Percentiles rank a stretch among this genome's conserved stretches.
Conservation (phyloP, 163 green algal genomes). For the Volvox carteri region DNA sequence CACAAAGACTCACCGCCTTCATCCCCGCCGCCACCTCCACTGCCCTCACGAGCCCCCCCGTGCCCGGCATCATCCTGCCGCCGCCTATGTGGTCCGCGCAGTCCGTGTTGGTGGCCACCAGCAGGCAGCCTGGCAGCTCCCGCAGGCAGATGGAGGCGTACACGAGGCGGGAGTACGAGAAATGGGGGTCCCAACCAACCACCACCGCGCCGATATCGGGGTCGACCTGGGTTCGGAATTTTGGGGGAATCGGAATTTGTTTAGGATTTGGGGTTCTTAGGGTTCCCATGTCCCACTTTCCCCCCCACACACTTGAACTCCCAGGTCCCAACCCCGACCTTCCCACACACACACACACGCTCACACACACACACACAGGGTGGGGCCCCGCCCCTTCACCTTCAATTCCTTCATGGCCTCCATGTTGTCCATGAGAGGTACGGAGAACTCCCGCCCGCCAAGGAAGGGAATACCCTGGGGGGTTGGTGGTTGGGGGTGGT, state of each 20-base stretch:
- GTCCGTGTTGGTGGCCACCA: constrained; percentile 75
- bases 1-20: constrained; percentile 61
- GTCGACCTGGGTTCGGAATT: constrained; percentile 76
- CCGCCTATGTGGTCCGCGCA: constrained; percentile 58
- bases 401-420: constrained; percentile 38
- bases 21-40: constrained; percentile 69
- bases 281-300: no score
- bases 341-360: no score
- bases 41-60: constrained; percentile 71
- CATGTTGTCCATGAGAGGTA: constrained; percentile 36
- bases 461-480: constrained; percentile 55
- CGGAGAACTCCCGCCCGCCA: constrained; percentile 8
- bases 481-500: not conserved
- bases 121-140: constrained; percentile 69
- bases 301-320: no score
- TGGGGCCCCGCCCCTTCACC: not conserved
- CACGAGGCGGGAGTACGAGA: constrained; percentile 73
- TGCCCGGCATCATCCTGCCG: constrained; percentile 78
- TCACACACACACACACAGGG: no score
- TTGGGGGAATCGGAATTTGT: no score
- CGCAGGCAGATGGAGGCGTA: constrained; percentile 67
- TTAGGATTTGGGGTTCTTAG: no score
- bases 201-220: constrained; percentile 75
- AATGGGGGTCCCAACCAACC: constrained; percentile 77
- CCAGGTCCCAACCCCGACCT: no score